Evolutionary conservation across 306 rosid genomes (phyloP), one percentile per base, ranked within the genome.

Genomic region (Ziziphus jujuba): DNA sequence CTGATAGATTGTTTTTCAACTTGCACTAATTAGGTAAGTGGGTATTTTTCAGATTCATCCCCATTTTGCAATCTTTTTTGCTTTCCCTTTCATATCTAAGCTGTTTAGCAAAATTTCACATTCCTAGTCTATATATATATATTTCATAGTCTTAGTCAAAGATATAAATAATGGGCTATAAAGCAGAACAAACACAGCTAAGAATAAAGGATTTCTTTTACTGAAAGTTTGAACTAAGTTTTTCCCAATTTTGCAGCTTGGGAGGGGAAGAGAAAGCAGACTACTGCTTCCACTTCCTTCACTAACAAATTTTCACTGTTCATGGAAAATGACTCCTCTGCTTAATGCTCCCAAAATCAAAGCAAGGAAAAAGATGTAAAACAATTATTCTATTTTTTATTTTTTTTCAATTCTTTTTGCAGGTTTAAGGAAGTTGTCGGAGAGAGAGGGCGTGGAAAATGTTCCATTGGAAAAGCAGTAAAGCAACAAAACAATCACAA

Each of bases 321-420:
- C 36, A 69, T 59, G 62, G 93, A 91, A 77, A 81, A 76, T 49
- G 93, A 86, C 89, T 70, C 63, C 71, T 66, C 70, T 28, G 53
- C 75, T 80, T 57, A 67, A 65, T 83, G 89, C 85, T 73, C 85
- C 76, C 2, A 83, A 73, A 86, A 77, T 50, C 51, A 81, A 68
- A 77, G 54, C 85, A 84, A 61, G 19, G 80, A 87, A 54, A 77
- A 65, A 62, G 87, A 87, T 76, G 67, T 38, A 51, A 65, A 76
- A 63, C 9, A 69, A 50, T 44, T 45, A 54, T 53, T 13, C 50
- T n/a, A n/a, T n/a, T n/a, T n/a, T n/a, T n/a, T n/a, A n/a, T n/a
- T 14, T 34, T 61, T 71, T 74, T 63, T 49, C 54, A 50, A 61
- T 76, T 76, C 75, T 60, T 79, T 78, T 67, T 62, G 74, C 74